Evolutionary conservation across 441 rosid genomes (phyloP).

Genomic region (Manihot esculenta): DNA sequence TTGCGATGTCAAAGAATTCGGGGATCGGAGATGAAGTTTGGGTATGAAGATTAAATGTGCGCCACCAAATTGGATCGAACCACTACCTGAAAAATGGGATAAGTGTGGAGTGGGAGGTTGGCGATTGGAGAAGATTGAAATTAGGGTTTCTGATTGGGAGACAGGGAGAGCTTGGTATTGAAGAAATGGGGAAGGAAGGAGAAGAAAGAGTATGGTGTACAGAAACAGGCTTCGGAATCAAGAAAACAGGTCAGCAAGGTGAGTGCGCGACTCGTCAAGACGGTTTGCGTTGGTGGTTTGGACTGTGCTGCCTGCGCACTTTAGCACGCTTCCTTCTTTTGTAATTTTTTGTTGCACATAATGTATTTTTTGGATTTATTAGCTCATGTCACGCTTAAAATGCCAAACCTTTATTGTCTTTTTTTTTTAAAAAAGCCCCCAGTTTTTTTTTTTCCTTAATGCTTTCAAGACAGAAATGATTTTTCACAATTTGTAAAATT

Average conservation of each 20-base stretch:
- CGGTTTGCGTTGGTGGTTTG: neutral
- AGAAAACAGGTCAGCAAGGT: neutral
- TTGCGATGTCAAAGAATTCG: neutral
- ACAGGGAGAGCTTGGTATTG: neutral
- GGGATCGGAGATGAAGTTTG: neutral
- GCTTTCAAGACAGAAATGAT: too few relatives aligned
- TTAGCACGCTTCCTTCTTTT: neutral
- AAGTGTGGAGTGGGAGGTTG: neutral
- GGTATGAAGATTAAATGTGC: neutral
- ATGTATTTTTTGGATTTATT: neutral
- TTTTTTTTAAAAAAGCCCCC: too few relatives aligned
- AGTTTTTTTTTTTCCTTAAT: too few relatives aligned
- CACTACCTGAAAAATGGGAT: neutral
- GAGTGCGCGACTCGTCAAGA: conserved; percentile 17
- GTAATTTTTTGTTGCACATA: neutral
- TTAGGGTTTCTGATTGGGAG: neutral
- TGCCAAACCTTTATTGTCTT: neutral
- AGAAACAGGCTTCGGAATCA: neutral
- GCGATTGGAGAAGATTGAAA: neutral
- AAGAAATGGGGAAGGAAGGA: neutral
- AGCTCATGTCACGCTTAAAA: neutral
- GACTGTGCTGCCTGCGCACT: conserved; percentile 14
- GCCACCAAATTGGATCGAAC: neutral
- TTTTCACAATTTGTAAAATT: too few relatives aligned
- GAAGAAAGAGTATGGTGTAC: neutral